phyloP scores from a whole-genome alignment of 331 rosid genomes.

The Rhamnella rubrinervis region DNA sequence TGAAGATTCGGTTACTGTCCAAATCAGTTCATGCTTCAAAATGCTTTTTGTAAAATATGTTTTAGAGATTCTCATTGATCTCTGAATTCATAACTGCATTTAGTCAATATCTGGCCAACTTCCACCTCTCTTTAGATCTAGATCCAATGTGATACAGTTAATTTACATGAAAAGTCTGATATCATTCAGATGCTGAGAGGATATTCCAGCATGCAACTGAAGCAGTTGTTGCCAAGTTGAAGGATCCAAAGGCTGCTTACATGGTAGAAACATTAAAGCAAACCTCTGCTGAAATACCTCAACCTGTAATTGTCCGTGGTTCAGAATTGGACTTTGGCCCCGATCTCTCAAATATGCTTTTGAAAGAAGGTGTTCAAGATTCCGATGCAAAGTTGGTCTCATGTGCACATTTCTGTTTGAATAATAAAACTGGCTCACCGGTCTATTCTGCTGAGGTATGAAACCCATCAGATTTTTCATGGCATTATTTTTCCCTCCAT shows the following conservation, averaged over 20 bases:
- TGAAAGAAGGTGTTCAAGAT: constrained; percentile 35
- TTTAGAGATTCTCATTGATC: not conserved
- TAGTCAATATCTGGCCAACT: not conserved
- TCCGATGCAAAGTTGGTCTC: constrained; percentile 35
- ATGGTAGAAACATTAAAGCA: constrained; percentile 43
- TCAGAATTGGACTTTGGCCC: constrained; percentile 53
- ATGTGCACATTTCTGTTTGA: constrained; percentile 58
- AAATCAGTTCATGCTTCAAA: not conserved
- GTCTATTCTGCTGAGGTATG: constrained; percentile 61
- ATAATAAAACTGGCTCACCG: constrained; percentile 30
- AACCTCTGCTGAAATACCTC: constrained; percentile 45
- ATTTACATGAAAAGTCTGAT: constrained; percentile 2
- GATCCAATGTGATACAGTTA: not conserved
- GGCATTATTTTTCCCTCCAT: not conserved
- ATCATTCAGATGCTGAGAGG: constrained; percentile 60
- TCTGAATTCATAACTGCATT: not conserved
- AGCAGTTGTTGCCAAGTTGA: constrained; percentile 65
- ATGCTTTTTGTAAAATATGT: not conserved
- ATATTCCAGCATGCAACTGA: constrained; percentile 43
- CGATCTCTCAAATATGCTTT: constrained; percentile 43
- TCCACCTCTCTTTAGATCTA: not conserved
- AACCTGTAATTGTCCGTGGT: constrained; percentile 62
- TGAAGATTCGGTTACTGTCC: too few species aligned
- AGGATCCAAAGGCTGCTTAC: constrained; percentile 57
- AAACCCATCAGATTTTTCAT: constrained; percentile 12